These are phyloP conservation scores for Boletus bicolor DNA, from an alignment of 768 basidiomycete species.

Conservation along the genomic window DNA sequence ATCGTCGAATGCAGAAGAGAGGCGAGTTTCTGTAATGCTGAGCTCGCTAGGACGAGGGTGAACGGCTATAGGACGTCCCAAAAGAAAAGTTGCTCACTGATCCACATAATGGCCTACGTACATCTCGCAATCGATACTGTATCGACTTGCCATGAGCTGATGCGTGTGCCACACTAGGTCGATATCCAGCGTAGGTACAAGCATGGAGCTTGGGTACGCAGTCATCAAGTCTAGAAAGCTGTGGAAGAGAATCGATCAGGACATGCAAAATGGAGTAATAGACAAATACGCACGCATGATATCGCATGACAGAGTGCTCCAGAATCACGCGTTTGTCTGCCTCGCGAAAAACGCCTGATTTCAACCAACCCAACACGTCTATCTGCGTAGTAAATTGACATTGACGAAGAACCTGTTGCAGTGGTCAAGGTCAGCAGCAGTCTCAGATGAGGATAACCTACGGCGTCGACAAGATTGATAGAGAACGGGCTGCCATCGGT, in stretches of 20 bases:
- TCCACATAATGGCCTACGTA: constrained; percentile 48
- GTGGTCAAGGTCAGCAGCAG: not conserved
- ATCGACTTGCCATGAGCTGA: constrained; percentile 50
- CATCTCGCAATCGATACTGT: constrained; percentile 41
- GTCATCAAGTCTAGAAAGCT: constrained; percentile 58
- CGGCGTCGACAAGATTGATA: constrained; percentile 55
- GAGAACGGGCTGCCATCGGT: constrained; percentile 51
- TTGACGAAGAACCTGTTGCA: constrained; percentile 50
- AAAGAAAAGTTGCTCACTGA: constrained; percentile 42
- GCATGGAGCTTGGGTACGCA: constrained; percentile 39
- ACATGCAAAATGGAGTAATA: not conserved
- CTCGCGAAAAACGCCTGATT: constrained; percentile 37
- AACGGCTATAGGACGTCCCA: not conserved
- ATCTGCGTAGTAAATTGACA: constrained; percentile 54
- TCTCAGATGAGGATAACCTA: constrained; percentile 23
- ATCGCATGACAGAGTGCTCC: constrained; percentile 50
- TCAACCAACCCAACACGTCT: constrained; percentile 50
- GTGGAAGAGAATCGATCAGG: not conserved
- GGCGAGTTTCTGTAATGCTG: constrained; percentile 44
- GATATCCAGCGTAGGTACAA: constrained; percentile 68
- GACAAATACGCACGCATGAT: constrained; percentile 48
- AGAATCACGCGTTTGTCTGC: constrained; percentile 39
- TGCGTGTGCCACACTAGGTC: constrained; percentile 78
- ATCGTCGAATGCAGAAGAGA: constrained; percentile 46
- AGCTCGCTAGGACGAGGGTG: constrained; percentile 39